phyloP scores from a whole-genome alignment of 805 yeast genomes.

The Crinitomyces ghanaensis region DNA sequence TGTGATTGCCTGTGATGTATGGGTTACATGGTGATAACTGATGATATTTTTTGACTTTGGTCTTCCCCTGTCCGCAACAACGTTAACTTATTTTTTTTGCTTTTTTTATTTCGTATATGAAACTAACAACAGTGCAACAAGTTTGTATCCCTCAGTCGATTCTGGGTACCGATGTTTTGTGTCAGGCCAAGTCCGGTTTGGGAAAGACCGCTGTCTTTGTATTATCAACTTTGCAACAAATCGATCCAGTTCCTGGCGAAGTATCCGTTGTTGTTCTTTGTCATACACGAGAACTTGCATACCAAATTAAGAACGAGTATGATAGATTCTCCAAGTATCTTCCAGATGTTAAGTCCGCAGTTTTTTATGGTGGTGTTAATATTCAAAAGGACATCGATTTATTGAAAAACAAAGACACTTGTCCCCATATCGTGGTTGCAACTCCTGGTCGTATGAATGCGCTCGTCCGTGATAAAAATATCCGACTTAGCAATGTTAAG shows the following conservation, averaged over 20 bases:
- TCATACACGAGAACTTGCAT: conserved; percentile 98
- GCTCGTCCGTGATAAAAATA: conserved; percentile 78
- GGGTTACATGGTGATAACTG: not conserved
- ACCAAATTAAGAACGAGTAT: conserved; percentile 95
- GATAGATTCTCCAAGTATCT: conserved; percentile 95
- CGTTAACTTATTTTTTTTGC: not conserved
- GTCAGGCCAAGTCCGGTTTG: conserved; percentile 99
- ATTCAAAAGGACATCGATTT: conserved; percentile 75
- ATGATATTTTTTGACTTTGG: not conserved
- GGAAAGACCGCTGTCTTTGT: conserved; percentile 99
- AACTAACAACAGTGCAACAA: conserved; percentile 64
- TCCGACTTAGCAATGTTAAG: conserved; percentile 81
- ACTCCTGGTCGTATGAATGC: conserved; percentile 98
- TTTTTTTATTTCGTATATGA: conserved; percentile 1
- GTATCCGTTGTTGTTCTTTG: conserved; percentile 89
- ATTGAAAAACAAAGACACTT: conserved; percentile 81
- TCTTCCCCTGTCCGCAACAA: conserved; percentile 1
- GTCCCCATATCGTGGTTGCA: conserved; percentile 95
- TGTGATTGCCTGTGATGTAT: not conserved
- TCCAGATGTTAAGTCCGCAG: conserved; percentile 96
- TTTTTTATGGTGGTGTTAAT: conserved; percentile 92
- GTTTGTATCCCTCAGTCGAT: conserved; percentile 96
- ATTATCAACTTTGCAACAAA: conserved; percentile 87
- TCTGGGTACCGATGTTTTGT: conserved; percentile 92
- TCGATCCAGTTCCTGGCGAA: conserved; percentile 96